Base-by-base conservation (phyloP, 1,284 basidiomycete species). In the Apiotrichum domesticum region DNA sequence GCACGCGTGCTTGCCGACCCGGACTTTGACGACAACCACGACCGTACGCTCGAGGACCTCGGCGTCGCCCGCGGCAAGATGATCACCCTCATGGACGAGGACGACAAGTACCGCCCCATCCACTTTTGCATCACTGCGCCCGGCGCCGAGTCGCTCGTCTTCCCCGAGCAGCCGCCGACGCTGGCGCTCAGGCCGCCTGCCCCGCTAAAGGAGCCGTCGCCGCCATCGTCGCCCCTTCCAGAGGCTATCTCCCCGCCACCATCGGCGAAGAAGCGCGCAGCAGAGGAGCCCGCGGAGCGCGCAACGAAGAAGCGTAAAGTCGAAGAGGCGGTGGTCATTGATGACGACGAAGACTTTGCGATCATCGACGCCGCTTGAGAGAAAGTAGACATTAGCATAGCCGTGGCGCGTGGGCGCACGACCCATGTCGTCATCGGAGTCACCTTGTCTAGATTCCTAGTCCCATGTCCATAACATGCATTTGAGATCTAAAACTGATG, bases 61-160 rank as follows among this genome's bases (percentile, higher is more conserved):
- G 72, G 67, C 4, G 54, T 77, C 10, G 66, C 56, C 11, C 61
- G 74, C 5, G 75, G 75, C 11, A 90, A 86, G 75, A 91, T 94
- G 75, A 70, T 98, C 64, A 86, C 85, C 1, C 85, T 98, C 33
- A 86, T 86, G 46, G 76, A 77, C 61, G 75, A 76, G 52, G 90
- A 95, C 45, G 87, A 83, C n/a, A 84, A 85, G 63, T 82, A 80
- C 70, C 83, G 80, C 9, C 88, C 86, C 2, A 81, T 94, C 46
- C 81, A 85, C 11, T 80, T 93, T n/a, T 86, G 82, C 2, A 70
- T 95, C 34, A 83, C 83, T 45, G 74, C 78, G 37, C 78, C 88
- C 56, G 57, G 34, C 34, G 45, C 13, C 43, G 51, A 13, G 49
- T 37, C 32, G 29, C 44, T 32, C 43, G 15, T 43, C 9, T 53